A percentile compares a stretch with the other conserved stretches of the same genome.
Evolutionary conservation across 2,329 filamentous ascomycete species (phyloP).

Genomic region (Nannizzia gypsea): DNA sequence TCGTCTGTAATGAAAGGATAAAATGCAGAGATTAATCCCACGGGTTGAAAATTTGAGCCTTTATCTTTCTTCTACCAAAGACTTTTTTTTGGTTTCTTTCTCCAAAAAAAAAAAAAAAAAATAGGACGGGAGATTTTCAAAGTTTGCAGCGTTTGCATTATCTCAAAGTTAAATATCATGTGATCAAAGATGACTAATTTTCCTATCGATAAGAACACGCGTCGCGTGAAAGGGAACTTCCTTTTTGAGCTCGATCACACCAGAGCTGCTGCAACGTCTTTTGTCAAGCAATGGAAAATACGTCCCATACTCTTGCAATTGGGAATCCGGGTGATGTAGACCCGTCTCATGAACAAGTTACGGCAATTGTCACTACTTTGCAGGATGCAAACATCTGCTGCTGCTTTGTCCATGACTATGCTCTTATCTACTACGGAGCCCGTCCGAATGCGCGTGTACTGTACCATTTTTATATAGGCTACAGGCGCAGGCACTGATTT

Average conservation of each 20-base stretch:
- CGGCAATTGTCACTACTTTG: background rate
- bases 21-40: background rate
- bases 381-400: slow-evolving; percentile 10
- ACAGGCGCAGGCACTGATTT: background rate
- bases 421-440: slow-evolving; percentile 14
- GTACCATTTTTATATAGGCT: background rate
- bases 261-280: no score
- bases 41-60: background rate
- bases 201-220: no score
- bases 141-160: background rate
- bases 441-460: slow-evolving; percentile 7
- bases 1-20: background rate
- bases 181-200: background rate
- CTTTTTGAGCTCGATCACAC: no score
- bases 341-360: background rate
- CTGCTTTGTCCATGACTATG: slow-evolving; percentile 11
- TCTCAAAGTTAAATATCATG: background rate
- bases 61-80: background rate
- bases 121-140: background rate
- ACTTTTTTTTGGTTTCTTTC: background rate
- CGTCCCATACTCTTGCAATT: background rate
- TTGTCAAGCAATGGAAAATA: no score
- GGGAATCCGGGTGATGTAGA: background rate
- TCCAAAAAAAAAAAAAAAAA: background rate
- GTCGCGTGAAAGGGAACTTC: no score